Base-by-base conservation (phyloP, 2,329 filamentous ascomycete species). In the Pochonia chlamydosporia region DNA sequence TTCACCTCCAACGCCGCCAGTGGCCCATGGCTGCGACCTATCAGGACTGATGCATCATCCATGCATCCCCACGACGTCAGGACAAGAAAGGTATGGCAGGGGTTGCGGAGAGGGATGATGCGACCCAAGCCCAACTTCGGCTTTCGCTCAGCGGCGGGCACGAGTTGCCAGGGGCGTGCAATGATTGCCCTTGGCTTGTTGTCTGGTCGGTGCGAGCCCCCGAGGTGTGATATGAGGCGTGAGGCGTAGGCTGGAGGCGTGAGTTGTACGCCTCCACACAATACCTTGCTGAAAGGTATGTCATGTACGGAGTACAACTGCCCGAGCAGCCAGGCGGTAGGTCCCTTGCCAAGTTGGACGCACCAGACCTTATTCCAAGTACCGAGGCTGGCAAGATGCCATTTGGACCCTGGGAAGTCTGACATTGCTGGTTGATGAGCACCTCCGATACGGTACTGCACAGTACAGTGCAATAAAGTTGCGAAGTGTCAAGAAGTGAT, bases 31-130 rank as follows among this genome's bases (percentile, higher is more conserved):
- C 5, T 16, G 11, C 31, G 31, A 35, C 31, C 31, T 16, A 35
- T 35, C 31, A 35, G 3, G 7, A 14, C 16, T 16, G n/a, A 47
- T 47, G n/a, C 40, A 47, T 31, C 30, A 21, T 37, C 30, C n/a
- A 31, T 44, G 26, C 31, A 46, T 36, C 31, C 31, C 24, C 40
- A 36, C 41, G 41, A 48, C 36, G 33, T 40, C 46, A 48, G 36
- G 18, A 44, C 46, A 10, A 35, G 23, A 36, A 23, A 5, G 36
- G 25, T 31, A 20, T 20, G 31, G 28, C 24, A 24, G 36, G 46
- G 26, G 7, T 4, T 39, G 20, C 20, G 35, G 35, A 20, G 35
- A 39, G 18, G 20, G 35, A 10, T n/a, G n/a, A n/a, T n/a, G n/a
- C n/a, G n/a, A n/a, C n/a, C 6, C 35, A 4, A 31, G 9, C 24